Evolutionary conservation across 1,284 basidiomycete genomes (phyloP), one percentile per base, ranked within the genome.

Genomic region (Cutaneotrichosporon sp.): DNA sequence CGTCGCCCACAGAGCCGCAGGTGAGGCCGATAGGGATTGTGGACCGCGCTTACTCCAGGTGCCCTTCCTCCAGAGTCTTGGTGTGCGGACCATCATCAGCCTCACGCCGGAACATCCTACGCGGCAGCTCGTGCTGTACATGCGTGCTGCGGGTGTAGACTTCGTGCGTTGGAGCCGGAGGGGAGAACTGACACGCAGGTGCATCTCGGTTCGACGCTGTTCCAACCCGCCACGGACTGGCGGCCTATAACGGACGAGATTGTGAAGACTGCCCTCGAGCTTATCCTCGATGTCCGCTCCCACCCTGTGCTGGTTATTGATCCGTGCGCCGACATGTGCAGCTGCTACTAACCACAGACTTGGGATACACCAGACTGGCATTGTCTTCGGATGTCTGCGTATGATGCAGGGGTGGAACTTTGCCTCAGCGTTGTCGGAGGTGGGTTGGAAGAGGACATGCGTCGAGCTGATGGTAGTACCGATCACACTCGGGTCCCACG

Each of bases 401-500:
- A 48, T 63, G 5, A 62, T 75, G 60, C 71, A 75, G 51, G 64
- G 65, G 1, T 75, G 72, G 72, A 75, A 73, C 60, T 75, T 75
- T 62, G 71, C 72, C 19, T 65, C 64, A 6, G 64, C 61, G 4
- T 56, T 73, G 9, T 60, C 68, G 9, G 72, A 75, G 62, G 70
- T 72, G 49, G 39, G 65, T 49, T 17, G 14, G 11, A 14, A n/a
- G 34, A 9, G 9, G 37, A 31, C 29, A 14, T 14, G 29, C 29
- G 29, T 16, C 16, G 34, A 26, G 44, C 42, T 37, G 24, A 46
- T 32, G 19, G 7, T 43, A 72, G 72, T 75, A 75, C 46, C 65
- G 72, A 3, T 54, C 69, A 0, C 69, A 72, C 49, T 67, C 70
- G 24, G 71, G 71, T 2, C 69, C 67, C 0, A 64, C 65, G 3